These are phyloP conservation scores for Cryphonectria nitschkei DNA, from an alignment of 2,329 filamentous ascomycete genomes.

Conservation along the genomic window DNA sequence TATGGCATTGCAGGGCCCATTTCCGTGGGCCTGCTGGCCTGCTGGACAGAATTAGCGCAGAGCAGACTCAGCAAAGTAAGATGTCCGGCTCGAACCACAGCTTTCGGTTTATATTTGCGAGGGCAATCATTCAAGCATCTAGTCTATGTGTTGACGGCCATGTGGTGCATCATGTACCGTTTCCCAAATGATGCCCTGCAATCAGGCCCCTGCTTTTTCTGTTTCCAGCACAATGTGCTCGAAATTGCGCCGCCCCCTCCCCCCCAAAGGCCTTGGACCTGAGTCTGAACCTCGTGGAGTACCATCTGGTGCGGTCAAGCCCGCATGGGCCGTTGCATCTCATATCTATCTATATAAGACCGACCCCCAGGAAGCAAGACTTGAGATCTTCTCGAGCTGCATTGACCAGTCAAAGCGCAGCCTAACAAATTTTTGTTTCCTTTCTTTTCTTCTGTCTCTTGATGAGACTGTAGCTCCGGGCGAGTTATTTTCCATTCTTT, in stretches of 20 bases:
- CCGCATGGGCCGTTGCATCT: not conserved
- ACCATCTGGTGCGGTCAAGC: not conserved
- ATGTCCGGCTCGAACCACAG: not conserved
- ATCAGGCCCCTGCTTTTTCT: not conserved
- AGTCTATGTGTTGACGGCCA: not conserved
- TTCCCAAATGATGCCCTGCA: not conserved
- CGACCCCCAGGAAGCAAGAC: not conserved
- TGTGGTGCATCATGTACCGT: not conserved
- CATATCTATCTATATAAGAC: not conserved
- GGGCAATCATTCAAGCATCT: not conserved
- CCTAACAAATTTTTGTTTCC: not conserved
- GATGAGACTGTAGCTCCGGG: constrained; percentile 21
- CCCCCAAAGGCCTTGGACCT: not conserved
- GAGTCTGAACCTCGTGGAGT: not conserved
- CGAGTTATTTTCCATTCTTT: constrained; percentile 17
- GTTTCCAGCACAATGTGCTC: not conserved
- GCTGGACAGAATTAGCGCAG: not conserved
- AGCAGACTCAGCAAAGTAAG: not conserved
- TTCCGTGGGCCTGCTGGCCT: not conserved
- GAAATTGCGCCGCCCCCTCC: not conserved
- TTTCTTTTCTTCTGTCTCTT: constrained; percentile 14
- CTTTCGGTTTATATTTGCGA: not conserved
- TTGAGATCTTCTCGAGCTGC: not conserved
- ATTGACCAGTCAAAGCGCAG: not conserved
- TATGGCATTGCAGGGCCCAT: not conserved